Percentiles rank a stretch among this genome's conserved stretches.
Evolutionary conservation across 139 green algal genomes (phyloP).

Genomic region (Gonium pectorale): DNA sequence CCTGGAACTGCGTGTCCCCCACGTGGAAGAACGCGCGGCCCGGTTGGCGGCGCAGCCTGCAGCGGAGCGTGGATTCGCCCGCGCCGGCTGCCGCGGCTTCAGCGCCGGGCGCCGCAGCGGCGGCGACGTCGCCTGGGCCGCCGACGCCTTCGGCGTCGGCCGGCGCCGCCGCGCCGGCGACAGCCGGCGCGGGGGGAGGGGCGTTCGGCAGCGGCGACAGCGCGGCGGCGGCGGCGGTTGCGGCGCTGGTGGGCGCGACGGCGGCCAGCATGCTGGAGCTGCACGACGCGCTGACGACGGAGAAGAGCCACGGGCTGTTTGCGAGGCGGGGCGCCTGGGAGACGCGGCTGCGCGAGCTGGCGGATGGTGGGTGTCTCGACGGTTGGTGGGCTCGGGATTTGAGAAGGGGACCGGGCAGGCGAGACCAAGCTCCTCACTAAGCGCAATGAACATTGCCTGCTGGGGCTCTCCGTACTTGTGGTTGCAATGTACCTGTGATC

Average conservation of each 20-base stretch:
- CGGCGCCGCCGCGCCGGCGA: neutral
- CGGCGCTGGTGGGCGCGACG: conserved; percentile 8
- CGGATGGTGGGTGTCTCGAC: conserved; percentile 38
- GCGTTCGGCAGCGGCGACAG: neutral
- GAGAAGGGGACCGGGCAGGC: neutral
- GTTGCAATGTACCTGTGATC: too few species aligned
- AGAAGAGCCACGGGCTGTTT: conserved; percentile 31
- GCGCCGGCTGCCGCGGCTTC: neutral
- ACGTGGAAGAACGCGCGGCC: conserved; percentile 19
- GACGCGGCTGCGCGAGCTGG: conserved; percentile 27
- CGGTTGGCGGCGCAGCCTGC: conserved; percentile 15
- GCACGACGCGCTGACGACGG: conserved; percentile 24
- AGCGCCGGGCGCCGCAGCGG: neutral
- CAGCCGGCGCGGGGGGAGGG: neutral
- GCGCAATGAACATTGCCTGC: too few species aligned
- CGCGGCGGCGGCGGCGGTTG: neutral
- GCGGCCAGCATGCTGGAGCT: conserved; percentile 28
- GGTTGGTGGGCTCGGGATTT: neutral
- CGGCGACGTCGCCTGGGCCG: neutral
- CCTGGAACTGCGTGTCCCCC: conserved; percentile 27
- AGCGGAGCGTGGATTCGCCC: conserved; percentile 1
- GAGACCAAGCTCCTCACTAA: too few species aligned
- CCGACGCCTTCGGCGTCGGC: neutral
- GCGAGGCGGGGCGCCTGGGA: conserved; percentile 32
- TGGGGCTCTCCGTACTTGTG: too few species aligned